Percentiles rank a stretch among this genome's conserved stretches.
These are phyloP conservation scores for Dentipellis sp. DNA, from an alignment of 768 basidiomycete species.

Conservation along the genomic window DNA sequence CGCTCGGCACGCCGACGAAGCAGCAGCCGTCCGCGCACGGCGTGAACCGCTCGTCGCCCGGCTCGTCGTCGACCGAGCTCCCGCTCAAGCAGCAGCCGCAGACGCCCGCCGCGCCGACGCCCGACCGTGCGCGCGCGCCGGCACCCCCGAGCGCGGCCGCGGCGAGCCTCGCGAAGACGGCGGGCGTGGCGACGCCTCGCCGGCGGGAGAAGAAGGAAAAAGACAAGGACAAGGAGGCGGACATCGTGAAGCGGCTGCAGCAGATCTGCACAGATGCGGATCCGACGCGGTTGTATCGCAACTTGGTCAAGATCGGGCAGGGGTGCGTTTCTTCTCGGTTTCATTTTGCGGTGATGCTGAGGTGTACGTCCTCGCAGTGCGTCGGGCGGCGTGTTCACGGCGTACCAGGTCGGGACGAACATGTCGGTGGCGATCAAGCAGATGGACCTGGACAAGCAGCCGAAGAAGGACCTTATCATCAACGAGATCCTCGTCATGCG, in stretches of 20 bases:
- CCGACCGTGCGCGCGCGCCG: constrained; percentile 22
- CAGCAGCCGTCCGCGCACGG: constrained; percentile 12
- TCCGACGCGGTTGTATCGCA: constrained; percentile 88
- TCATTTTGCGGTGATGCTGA: background rate
- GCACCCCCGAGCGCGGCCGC: constrained; percentile 57
- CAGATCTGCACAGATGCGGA: constrained; percentile 97
- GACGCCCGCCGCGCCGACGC: constrained; percentile 18
- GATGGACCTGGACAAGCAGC: constrained; percentile 99
- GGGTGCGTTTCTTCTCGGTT: constrained; percentile 49
- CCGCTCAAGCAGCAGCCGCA: constrained; percentile 22
- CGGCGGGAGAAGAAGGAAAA: constrained; percentile 79
- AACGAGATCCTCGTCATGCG: constrained; percentile 99
- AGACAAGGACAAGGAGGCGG: constrained; percentile 73
- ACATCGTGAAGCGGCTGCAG: constrained; percentile 85
- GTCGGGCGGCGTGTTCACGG: constrained; percentile 96
- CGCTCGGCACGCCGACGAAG: constrained; percentile 6
- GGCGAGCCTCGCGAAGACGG: constrained; percentile 53
- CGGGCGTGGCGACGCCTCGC: constrained; percentile 74
- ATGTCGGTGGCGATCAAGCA: constrained; percentile 97
- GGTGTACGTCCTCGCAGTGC: constrained; percentile 42
- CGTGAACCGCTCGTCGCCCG: constrained; percentile 1
- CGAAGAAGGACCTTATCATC: constrained; percentile 99
- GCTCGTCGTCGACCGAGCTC: constrained; percentile 9
- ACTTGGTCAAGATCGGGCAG: constrained; percentile 94
- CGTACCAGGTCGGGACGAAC: constrained; percentile 95